Conservation (phyloP, 805 yeast species). For the Spathaspora arborariae region DNA sequence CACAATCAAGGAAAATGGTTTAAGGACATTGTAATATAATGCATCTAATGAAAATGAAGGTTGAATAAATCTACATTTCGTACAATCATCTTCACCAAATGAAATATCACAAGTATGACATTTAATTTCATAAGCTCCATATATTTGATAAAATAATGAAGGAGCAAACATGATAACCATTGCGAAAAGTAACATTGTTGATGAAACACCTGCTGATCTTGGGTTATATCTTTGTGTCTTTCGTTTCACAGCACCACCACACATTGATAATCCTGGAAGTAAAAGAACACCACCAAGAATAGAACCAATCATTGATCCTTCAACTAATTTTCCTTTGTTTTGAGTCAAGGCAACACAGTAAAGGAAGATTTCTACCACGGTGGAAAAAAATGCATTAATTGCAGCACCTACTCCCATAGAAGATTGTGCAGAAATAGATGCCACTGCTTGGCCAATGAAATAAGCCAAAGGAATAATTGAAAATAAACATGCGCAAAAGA, state of each 20-base stretch:
- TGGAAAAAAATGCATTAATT: slow-evolving; percentile 94
- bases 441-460: slow-evolving; percentile 98
- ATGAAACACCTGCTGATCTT: slow-evolving; percentile 92
- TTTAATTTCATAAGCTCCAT: slow-evolving; percentile 76
- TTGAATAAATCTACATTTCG: slow-evolving; percentile 71
- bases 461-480: slow-evolving; percentile 93
- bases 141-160: slow-evolving; percentile 82
- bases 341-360: slow-evolving; percentile 89
- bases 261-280: slow-evolving; percentile 94
- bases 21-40: slow-evolving; percentile 62
- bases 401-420: slow-evolving; percentile 99
- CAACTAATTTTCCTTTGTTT: slow-evolving; percentile 83
- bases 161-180: slow-evolving; percentile 91
- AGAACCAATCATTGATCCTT: slow-evolving; percentile 94
- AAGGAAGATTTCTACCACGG: slow-evolving; percentile 87
- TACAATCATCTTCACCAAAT: slow-evolving; percentile 43
- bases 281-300: slow-evolving; percentile 87
- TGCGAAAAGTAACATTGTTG: slow-evolving; percentile 91
- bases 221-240: slow-evolving; percentile 96
- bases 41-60: slow-evolving; percentile 69
- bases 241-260: slow-evolving; percentile 90
- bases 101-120: slow-evolving; percentile 54
- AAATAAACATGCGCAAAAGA: slow-evolving; percentile 72
- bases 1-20: slow-evolving; percentile 79
- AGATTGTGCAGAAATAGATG: slow-evolving; percentile 96